Conservation (phyloP, 306 rosid genomes). For the Sicyos baderoa region DNA sequence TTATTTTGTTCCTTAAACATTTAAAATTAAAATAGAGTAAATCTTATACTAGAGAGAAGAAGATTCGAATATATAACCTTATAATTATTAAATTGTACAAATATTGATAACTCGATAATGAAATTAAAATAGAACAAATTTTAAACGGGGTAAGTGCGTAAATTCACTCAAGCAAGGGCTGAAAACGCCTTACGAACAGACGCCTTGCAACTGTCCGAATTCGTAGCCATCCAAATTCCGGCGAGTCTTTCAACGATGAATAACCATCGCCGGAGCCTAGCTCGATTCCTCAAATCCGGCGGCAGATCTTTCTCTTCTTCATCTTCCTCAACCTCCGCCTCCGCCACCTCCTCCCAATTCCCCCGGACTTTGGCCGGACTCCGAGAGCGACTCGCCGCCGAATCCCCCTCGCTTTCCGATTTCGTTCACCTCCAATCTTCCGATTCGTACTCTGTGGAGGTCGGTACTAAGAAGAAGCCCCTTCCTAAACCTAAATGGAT, state of each 20-base stretch:
- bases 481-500: constrained; percentile 98
- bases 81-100: no score
- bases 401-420: constrained; percentile 49
- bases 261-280: constrained; percentile 32
- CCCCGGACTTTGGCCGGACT: constrained; percentile 66
- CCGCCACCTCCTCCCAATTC: constrained; percentile 31
- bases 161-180: background rate
- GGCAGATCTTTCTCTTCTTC: constrained; percentile 46
- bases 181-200: constrained; percentile 8
- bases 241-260: constrained; percentile 30
- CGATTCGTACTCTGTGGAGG: constrained; percentile 69
- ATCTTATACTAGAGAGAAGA: no score
- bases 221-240: constrained; percentile 8
- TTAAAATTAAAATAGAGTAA: no score
- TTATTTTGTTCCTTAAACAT: no score
- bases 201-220: constrained; percentile 2
- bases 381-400: constrained; percentile 68
- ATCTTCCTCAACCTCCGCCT: constrained; percentile 26
- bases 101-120: no score
- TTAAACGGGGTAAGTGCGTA: no score
- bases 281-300: constrained; percentile 36
- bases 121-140: no score
- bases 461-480: constrained; percentile 94
- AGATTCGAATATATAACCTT: no score
- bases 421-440: constrained; percentile 40